phyloP scores from a whole-genome alignment of 352 stramenopile genomes.

The Globisporangium okanoganense region DNA sequence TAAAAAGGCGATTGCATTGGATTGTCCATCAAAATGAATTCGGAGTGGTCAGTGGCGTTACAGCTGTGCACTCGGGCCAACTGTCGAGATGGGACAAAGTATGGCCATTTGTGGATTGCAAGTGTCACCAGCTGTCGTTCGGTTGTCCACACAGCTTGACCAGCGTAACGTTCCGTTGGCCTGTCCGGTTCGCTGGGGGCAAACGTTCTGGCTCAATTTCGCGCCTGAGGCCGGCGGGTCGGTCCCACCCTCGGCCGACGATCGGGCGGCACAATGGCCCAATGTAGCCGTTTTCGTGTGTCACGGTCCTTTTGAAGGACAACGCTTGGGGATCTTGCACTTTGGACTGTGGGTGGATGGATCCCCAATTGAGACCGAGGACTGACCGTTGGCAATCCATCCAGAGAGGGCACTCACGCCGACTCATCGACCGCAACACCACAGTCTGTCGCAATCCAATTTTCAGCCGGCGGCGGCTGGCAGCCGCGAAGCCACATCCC shows the following conservation, averaged over 20 bases:
- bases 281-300: conserved; percentile 12
- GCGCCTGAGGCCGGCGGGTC: no score
- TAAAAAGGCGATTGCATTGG: no score
- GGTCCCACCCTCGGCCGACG: background rate
- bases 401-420: conserved; percentile 8
- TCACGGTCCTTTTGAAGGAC: conserved; percentile 7
- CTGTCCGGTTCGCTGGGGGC: conserved; percentile 3
- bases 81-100: conserved; percentile 6
- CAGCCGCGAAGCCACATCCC: conserved; percentile 1
- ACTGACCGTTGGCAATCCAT: background rate
- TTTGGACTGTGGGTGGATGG: conserved; percentile 5
- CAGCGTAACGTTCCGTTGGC: conserved; percentile 8
- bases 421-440: conserved; percentile 2
- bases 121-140: conserved; percentile 1
- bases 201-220: conserved; percentile 10
- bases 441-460: background rate
- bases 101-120: background rate
- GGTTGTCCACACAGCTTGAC: background rate
- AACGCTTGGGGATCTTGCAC: conserved; percentile 9
- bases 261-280: background rate
- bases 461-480: background rate
- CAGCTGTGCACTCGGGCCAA: background rate
- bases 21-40: no score
- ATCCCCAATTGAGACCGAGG: background rate
- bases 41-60: background rate